Conservation (phyloP, 2,329 filamentous ascomycete genomes). For the Grosmannia clavigera region DNA sequence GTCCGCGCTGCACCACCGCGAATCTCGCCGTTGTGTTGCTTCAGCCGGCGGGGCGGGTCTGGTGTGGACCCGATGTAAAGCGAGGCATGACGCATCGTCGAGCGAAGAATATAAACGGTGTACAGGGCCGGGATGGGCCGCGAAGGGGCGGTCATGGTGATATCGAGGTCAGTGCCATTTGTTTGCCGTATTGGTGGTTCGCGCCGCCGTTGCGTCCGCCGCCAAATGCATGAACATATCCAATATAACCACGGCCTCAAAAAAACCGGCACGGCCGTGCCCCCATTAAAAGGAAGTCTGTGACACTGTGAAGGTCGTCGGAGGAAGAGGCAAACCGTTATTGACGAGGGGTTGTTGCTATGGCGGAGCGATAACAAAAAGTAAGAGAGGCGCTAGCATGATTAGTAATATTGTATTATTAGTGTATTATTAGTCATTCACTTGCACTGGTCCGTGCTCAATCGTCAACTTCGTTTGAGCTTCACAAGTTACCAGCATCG, state of each 20-base stretch:
- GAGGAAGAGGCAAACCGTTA: neutral
- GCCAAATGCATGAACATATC: neutral
- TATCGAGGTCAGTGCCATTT: neutral
- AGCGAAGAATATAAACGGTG: constrained; percentile 84
- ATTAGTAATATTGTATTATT: too few relatives aligned
- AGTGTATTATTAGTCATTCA: too few relatives aligned
- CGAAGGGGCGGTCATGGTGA: constrained; percentile 26
- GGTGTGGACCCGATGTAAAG: constrained; percentile 91
- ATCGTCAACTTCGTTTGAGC: too few relatives aligned
- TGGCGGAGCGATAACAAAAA: too few relatives aligned
- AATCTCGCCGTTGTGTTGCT: constrained; percentile 79
- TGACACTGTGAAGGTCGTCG: neutral
- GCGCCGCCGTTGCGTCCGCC: neutral
- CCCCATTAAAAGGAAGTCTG: neutral
- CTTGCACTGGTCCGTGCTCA: too few relatives aligned
- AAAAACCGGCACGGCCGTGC: neutral
- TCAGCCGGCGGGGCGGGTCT: constrained; percentile 69
- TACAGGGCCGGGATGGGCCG: constrained; percentile 77
- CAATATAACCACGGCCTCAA: neutral
- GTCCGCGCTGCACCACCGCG: constrained; percentile 76
- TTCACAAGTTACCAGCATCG: too few relatives aligned
- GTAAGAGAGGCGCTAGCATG: too few relatives aligned
- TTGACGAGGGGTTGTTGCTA: neutral
- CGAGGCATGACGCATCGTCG: constrained; percentile 56
- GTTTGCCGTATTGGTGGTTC: neutral